phyloP scores from a whole-genome alignment of 371 early-diverging fungal species.

The Sporodiniella umbellata region DNA sequence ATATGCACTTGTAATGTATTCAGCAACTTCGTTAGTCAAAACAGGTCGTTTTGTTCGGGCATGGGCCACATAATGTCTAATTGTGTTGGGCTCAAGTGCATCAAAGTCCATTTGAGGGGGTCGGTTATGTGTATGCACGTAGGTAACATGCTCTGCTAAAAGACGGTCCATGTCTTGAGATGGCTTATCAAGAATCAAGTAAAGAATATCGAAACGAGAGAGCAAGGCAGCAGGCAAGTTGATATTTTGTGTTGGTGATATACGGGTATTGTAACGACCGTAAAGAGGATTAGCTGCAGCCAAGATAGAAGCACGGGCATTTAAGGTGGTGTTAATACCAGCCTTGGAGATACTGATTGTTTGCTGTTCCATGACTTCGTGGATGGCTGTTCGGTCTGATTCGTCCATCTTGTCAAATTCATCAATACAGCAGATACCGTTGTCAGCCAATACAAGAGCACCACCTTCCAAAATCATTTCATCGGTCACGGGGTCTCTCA shows the following conservation, averaged over 20 bases:
- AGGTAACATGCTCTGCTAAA: slow-evolving; percentile 88
- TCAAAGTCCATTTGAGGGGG: slow-evolving; percentile 71
- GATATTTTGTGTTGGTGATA: slow-evolving; percentile 88
- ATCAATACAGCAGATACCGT: slow-evolving; percentile 94
- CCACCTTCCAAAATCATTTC: slow-evolving; percentile 93
- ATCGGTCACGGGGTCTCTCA: slow-evolving; percentile 82
- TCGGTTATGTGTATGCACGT: slow-evolving; percentile 84
- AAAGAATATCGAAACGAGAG: slow-evolving; percentile 93
- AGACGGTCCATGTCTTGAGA: slow-evolving; percentile 69
- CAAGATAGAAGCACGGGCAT: slow-evolving; percentile 87
- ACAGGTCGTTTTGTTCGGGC: slow-evolving; percentile 75
- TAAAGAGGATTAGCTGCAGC: slow-evolving; percentile 91
- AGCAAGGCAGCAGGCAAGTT: slow-evolving; percentile 91
- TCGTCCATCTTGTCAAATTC: slow-evolving; percentile 96
- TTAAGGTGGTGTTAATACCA: slow-evolving; percentile 92
- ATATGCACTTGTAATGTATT: slow-evolving; percentile 87
- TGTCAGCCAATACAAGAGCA: slow-evolving; percentile 89
- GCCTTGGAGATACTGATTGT: slow-evolving; percentile 91
- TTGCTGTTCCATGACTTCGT: slow-evolving; percentile 98
- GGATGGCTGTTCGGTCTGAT: slow-evolving; percentile 84
- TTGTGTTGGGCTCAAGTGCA: slow-evolving; percentile 64
- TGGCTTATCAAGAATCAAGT: slow-evolving; percentile 85
- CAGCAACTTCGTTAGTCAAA: slow-evolving; percentile 73
- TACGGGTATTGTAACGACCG: slow-evolving; percentile 82
- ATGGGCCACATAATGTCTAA: slow-evolving; percentile 85